Evolutionary conservation across 805 yeast species (phyloP).

Genomic region (Kluyveromyces siamensis): DNA sequence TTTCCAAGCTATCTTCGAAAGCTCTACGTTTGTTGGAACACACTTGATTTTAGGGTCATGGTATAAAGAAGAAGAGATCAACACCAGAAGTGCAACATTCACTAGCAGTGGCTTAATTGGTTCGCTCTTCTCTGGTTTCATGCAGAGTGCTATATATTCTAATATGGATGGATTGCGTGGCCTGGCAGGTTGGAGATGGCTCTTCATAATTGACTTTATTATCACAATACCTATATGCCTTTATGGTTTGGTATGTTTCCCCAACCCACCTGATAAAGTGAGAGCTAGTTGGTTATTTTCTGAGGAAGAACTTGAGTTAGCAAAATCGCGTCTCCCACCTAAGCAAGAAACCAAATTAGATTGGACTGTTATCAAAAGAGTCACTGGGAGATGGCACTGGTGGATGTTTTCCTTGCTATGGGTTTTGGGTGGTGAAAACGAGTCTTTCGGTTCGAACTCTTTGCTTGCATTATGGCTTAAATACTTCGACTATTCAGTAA

Average conservation of each 20-base stretch:
- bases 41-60: constrained; percentile 43
- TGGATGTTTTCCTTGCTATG: constrained; percentile 41
- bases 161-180: constrained; percentile 38
- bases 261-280: constrained; percentile 40
- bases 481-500: constrained; percentile 29
- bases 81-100: constrained; percentile 42
- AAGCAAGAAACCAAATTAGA: constrained; percentile 29
- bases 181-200: constrained; percentile 51
- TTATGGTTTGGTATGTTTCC: constrained; percentile 42
- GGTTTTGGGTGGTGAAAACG: constrained; percentile 38
- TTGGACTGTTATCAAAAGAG: constrained; percentile 31
- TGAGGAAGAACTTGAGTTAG: constrained; percentile 32
- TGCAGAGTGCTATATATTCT: constrained; percentile 41
- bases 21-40: constrained; percentile 42
- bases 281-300: constrained; percentile 27
- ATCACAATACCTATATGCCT: constrained; percentile 44
- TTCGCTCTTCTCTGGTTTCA: constrained; percentile 38
- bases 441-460: constrained; percentile 34
- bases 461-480: constrained; percentile 36
- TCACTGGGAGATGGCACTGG: constrained; percentile 42
- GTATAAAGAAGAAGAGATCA: constrained; percentile 37
- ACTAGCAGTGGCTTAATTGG: constrained; percentile 45
- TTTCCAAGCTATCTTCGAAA: constrained; percentile 47
- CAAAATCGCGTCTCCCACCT: constrained; percentile 31
- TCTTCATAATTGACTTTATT: constrained; percentile 48